Base-by-base conservation (phyloP, 768 basidiomycete genomes). In the Trametes coccinea region DNA sequence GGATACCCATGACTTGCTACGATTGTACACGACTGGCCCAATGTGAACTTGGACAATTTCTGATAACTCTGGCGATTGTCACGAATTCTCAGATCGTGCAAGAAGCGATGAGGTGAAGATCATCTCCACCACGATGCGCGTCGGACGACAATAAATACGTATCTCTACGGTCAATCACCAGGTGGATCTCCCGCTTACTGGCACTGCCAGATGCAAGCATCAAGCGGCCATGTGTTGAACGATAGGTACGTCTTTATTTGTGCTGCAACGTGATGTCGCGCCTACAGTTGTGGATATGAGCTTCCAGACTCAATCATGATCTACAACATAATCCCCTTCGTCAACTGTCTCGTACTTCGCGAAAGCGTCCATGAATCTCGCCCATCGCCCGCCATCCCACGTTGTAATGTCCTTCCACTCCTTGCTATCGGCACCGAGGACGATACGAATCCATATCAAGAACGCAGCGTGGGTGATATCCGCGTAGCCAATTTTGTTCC, bases 341-440 rank as follows among this genome's bases (percentile, higher is more conserved):
- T 63, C 60, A 10, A 68, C 66, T 1, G 58, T 39, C 14, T 65
- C 72, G 48, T 76, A 79, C 50, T 71, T 67, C 46, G 73, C 65
- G 43, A 80, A 64, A n/a, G 62, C 60, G 16, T 68, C 65, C 46
- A 76, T 34, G 44, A 77, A 67, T 27, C 65, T 69, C 9, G 63
- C 74, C 80, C 80, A 80, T 45, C 72, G 64, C 13, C 79, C 79
- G 6, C 64, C 68, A 49, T 82, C 69, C 77, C 77, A 80, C 7
- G 62, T 64, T 43, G 67, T 59, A 1, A 78, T 62, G 6, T 71
- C 70, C 43, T 67, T 64, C 79, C 78, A 80, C 54, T 65, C 62
- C 41, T 69, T 62, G 27, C 70, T 70, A 2, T 69, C 34, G 11
- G 34, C 34, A 11, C 34, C 74, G 13, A 71, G 48, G 3, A 69